Base-by-base conservation (phyloP, 1,284 basidiomycete genomes). In the Puccinia sorghi region DNA sequence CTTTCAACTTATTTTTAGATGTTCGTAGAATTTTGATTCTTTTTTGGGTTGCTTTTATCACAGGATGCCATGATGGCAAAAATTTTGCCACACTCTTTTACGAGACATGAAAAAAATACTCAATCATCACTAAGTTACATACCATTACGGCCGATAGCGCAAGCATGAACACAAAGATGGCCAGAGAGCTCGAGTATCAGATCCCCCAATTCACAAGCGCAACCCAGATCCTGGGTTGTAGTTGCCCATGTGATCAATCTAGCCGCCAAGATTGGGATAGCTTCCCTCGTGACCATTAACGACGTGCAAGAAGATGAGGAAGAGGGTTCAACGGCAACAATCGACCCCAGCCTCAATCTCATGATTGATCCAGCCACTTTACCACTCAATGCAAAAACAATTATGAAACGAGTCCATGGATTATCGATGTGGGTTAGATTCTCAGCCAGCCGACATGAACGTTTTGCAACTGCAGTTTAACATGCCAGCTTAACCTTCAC, bases 131-230 rank as follows among this genome's bases (percentile, higher is more conserved):
- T 9, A 43, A 54, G 9, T 13, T 72, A 13, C 22, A 56, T 22
- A 46, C 27, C 0, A 72, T 72, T 6, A 72, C 71, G 8, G 54
- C 71, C 22, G 15, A 72, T 25, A 72, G 59, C 15, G 22, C 66
- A 3, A 27, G 43, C 2, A 13, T 25, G 1, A 69, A 69, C 66
- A 32, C 9, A 5, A 27, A 50, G 27, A 69, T 69, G 66, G 66
- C 66, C 11, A n/a, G 50, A 2, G 43, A 69, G 5, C 1, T 69
- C 12, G n/a, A 48, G 1, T n/a, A 13, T 8, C 66, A 69, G 41
- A 32, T 48, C 43, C 43, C 66, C 4, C 6, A 13, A 17, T 69
- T 69, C 43, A 69, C 25, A 2, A 32, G 22, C 17, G 20, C 43
- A 3, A 50, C 6, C 3, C 13, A 69, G 8, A 15, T 52, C n/a